Evolutionary conservation across 2,329 filamentous ascomycete species (phyloP).

Genomic region (Aureobasidium sp.): DNA sequence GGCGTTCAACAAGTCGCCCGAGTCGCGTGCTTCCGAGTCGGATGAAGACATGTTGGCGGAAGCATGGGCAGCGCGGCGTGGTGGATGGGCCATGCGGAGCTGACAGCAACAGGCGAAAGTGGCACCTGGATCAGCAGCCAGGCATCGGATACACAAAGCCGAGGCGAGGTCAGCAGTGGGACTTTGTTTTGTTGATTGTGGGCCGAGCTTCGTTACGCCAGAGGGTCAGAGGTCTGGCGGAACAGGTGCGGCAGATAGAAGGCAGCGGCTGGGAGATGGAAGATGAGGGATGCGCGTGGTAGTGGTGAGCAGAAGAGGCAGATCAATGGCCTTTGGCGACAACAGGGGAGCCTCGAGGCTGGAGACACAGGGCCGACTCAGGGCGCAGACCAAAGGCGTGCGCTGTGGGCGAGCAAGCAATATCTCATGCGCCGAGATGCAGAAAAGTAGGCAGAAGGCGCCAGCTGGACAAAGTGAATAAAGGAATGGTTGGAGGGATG

Average conservation of each 20-base stretch:
- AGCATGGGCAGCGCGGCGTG: background rate
- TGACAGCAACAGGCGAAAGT: background rate
- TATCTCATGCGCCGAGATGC: background rate
- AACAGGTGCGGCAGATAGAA: background rate
- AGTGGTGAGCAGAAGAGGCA: background rate
- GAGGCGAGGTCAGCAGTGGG: constrained; percentile 1
- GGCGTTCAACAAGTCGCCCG: constrained; percentile 60
- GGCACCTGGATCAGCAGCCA: background rate
- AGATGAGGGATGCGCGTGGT: background rate
- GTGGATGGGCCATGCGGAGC: constrained; percentile 10
- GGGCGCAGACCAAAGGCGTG: background rate
- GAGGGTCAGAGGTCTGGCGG: background rate
- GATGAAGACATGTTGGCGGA: constrained; percentile 10
- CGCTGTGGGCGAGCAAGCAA: background rate
- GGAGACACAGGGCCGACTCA: background rate
- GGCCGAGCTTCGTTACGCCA: background rate
- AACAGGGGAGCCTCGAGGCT: constrained; percentile 6
- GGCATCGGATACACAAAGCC: constrained; percentile 5
- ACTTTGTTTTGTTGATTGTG: constrained; percentile 4
- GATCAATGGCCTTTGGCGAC: background rate
- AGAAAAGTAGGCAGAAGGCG: background rate
- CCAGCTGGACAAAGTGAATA: background rate
- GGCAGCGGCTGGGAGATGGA: background rate
- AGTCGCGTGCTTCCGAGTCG: constrained; percentile 25
- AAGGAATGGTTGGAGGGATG: constrained; percentile 8